phyloP scores from a whole-genome alignment of 305 asterid genomes.

The Fraxinus platypoda region DNA sequence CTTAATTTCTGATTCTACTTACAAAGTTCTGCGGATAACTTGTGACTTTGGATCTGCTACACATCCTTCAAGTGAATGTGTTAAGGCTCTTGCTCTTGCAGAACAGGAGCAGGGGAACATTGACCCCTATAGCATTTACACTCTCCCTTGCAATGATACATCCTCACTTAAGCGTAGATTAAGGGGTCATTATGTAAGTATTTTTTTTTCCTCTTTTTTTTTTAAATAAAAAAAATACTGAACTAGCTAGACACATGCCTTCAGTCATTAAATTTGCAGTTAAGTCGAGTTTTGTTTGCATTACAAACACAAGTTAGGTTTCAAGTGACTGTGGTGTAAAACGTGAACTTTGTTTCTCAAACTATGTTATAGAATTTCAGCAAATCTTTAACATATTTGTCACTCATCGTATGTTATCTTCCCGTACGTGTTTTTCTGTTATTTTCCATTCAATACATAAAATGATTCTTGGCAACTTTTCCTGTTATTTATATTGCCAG shows the following conservation, averaged over 20 bases:
- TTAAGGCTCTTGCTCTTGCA: constrained; percentile 50
- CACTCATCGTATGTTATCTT: background rate
- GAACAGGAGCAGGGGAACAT: constrained; percentile 75
- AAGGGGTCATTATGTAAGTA: constrained; percentile 84
- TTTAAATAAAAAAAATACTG: background rate
- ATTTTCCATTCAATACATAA: background rate
- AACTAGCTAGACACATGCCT: background rate
- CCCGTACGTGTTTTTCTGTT: background rate
- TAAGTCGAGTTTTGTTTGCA: background rate
- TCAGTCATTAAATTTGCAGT: background rate
- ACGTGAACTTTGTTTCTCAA: background rate
- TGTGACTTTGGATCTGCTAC: constrained; percentile 74
- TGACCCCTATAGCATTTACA: constrained; percentile 86
- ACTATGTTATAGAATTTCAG: background rate
- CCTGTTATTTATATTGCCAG: background rate
- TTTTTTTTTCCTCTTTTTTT: background rate
- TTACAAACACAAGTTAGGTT: background rate
- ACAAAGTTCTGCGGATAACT: constrained; percentile 45
- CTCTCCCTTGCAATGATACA: constrained; percentile 62
- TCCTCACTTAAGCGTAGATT: constrained; percentile 52
- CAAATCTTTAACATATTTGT: background rate
- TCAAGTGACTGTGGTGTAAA: background rate
- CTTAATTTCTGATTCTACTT: constrained; percentile 87
- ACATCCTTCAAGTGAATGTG: constrained; percentile 74
- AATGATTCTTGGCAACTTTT: background rate